Percentiles rank a stretch among this genome's conserved stretches.
Conservation (phyloP, 2,329 filamentous ascomycete species). For the Hysterium pulicare region DNA sequence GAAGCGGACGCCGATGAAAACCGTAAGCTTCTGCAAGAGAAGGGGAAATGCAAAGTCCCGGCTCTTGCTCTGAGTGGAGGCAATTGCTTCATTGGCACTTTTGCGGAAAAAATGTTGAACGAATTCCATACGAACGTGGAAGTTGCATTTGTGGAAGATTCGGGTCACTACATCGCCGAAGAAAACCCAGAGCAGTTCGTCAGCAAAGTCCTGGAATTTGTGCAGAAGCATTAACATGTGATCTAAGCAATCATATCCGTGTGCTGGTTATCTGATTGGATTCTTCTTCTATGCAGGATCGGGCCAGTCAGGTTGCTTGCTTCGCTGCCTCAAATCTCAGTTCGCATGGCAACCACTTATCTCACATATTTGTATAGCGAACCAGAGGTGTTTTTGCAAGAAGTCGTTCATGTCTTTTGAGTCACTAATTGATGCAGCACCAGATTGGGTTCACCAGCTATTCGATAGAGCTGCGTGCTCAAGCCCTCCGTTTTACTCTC, state of each 20-base stretch:
- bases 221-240: conserved; percentile 9
- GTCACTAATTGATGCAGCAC: too few relatives aligned
- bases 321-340: too few relatives aligned
- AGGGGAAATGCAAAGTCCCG: conserved; percentile 25
- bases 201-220: conserved; percentile 15
- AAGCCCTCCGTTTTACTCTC: too few relatives aligned
- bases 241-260: neutral
- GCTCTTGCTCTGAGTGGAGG: conserved; percentile 23
- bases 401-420: too few relatives aligned
- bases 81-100: conserved; percentile 15
- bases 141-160: conserved; percentile 15
- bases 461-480: too few relatives aligned
- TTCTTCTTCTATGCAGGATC: too few relatives aligned
- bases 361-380: too few relatives aligned
- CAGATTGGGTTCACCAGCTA: too few relatives aligned
- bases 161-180: conserved; percentile 25
- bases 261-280: too few relatives aligned
- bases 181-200: conserved; percentile 21
- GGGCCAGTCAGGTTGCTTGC: too few relatives aligned
- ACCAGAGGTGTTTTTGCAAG: too few relatives aligned
- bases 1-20: conserved; percentile 31
- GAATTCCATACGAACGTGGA: conserved; percentile 16
- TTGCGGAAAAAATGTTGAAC: conserved; percentile 19
- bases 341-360: too few relatives aligned
- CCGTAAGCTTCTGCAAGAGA: conserved; percentile 10